Conservation (phyloP, 805 yeast species). For the Blastobotrys peoriensis region DNA sequence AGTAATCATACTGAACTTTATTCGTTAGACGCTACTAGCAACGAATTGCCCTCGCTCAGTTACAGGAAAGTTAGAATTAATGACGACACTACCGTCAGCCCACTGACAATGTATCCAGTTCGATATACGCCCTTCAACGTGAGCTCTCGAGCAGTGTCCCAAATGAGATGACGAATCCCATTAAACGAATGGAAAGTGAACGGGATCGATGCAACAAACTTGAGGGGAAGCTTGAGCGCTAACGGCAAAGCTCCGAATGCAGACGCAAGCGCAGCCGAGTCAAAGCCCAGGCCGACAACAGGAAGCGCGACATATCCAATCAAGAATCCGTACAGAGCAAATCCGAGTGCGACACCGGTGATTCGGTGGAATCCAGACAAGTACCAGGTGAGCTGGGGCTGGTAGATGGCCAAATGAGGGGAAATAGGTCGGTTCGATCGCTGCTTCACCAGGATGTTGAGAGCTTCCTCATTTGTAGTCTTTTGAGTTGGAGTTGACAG, state of each 20-base stretch:
- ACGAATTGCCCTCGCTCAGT: too few species aligned
- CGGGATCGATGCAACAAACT: slow-evolving; percentile 70
- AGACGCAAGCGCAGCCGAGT: slow-evolving; percentile 47
- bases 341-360: slow-evolving; percentile 78
- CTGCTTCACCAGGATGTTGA: slow-evolving; percentile 68
- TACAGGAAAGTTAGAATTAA: slow-evolving; percentile 36
- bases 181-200: slow-evolving; percentile 81
- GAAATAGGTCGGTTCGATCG: slow-evolving; percentile 84
- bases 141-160: slow-evolving; percentile 85
- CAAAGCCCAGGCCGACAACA: slow-evolving; percentile 49
- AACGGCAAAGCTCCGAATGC: slow-evolving; percentile 60
- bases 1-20: too few species aligned
- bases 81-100: slow-evolving; percentile 51
- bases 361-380: slow-evolving; percentile 81
- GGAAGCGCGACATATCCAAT: slow-evolving; percentile 68
- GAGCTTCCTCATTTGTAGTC: slow-evolving; percentile 58
- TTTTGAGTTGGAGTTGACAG: slow-evolving; percentile 33
- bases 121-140: slow-evolving; percentile 82
- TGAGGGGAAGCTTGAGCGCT: slow-evolving; percentile 53
- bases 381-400: slow-evolving; percentile 83
- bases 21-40: too few species aligned
- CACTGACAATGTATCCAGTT: slow-evolving; percentile 84
- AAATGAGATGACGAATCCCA: slow-evolving; percentile 87
- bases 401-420: slow-evolving; percentile 84
- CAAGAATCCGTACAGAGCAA: slow-evolving; percentile 74